These are phyloP conservation scores for Salix koriyanagi DNA, from an alignment of 345 rosid species.

Conservation along the genomic window DNA sequence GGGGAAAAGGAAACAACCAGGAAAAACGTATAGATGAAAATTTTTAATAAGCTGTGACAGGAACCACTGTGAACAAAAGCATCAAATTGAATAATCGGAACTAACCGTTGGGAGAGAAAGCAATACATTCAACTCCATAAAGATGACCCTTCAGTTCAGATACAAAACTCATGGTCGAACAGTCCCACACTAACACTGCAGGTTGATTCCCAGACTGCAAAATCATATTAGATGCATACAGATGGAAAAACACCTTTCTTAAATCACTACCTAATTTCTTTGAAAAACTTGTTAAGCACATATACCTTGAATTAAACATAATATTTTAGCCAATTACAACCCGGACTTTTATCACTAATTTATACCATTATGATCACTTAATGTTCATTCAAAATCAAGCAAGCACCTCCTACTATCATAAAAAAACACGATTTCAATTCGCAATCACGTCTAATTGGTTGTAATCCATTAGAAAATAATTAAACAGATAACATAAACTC, in stretches of 20 bases:
- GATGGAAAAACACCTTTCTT: background rate
- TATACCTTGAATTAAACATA: too few species aligned
- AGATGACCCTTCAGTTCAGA: slow-evolving; percentile 77
- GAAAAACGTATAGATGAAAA: background rate
- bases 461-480: background rate
- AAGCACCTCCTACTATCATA: background rate
- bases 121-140: slow-evolving; percentile 67
- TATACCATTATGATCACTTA: background rate
- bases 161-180: slow-evolving; percentile 34
- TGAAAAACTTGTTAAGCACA: too few species aligned
- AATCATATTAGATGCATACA: slow-evolving; percentile 24
- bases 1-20: background rate
- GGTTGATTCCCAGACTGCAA: slow-evolving; percentile 70
- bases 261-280: too few species aligned
- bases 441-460: too few species aligned
- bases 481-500: background rate
- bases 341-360: too few species aligned
- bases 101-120: slow-evolving; percentile 82
- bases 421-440: too few species aligned
- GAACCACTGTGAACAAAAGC: background rate
- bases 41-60: background rate
- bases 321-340: too few species aligned
- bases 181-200: slow-evolving; percentile 76
- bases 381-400: background rate
- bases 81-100: background rate